A percentile compares a stretch with the other conserved stretches of the same genome.
These are phyloP conservation scores for Bromus sterilis DNA, from an alignment of 176 grass and related monocot genomes.

Conservation along the genomic window DNA sequence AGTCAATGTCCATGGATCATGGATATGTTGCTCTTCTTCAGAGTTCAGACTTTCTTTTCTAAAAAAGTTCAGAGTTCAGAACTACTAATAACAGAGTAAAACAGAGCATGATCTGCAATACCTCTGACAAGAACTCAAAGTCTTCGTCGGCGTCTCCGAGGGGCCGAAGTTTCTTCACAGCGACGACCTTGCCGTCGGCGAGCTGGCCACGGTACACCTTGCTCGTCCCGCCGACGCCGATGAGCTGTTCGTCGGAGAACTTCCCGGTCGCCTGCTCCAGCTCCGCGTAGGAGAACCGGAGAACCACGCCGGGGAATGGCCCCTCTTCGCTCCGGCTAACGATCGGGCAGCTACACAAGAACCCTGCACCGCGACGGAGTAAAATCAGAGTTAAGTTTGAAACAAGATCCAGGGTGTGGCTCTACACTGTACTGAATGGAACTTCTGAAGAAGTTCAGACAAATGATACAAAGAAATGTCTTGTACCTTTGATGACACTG, in stretches of 20 bases:
- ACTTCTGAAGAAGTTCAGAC: background rate
- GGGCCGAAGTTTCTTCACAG: conserved; percentile 87
- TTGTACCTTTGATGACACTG: conserved; percentile 48
- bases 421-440: background rate
- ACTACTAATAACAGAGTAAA: background rate
- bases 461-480: background rate
- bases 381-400: background rate
- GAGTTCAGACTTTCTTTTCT: background rate
- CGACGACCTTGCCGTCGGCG: conserved; percentile 53
- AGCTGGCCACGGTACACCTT: conserved; percentile 82
- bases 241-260: conserved; percentile 64
- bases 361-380: conserved; percentile 5
- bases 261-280: conserved; percentile 67
- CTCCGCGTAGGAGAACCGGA: conserved; percentile 64
- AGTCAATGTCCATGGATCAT: background rate
- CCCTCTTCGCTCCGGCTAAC: conserved; percentile 23
- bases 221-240: conserved; percentile 74
- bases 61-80: background rate
- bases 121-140: conserved; percentile 81
- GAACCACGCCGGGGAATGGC: conserved; percentile 44
- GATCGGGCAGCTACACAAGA: conserved; percentile 35
- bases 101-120: background rate
- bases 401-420: conserved; percentile 2
- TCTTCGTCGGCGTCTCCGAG: conserved; percentile 58
- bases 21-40: background rate